A percentile compares a stretch with the other conserved stretches of the same genome.
Evolutionary conservation across 148 eudicot genomes (phyloP).

Genomic region (Rheum nobile): DNA sequence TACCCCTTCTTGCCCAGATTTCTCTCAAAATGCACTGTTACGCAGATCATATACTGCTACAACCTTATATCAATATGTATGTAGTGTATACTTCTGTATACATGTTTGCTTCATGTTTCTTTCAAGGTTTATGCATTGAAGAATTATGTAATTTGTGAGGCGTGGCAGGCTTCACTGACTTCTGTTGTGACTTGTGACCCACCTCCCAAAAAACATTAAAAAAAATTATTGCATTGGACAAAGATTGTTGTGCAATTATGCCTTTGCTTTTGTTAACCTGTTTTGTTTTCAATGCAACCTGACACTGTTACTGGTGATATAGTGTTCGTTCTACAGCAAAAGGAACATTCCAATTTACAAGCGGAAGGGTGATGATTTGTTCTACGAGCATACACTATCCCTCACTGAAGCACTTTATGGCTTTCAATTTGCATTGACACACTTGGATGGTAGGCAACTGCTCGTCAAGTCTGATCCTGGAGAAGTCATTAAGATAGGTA

Average conservation of each 20-base stretch:
- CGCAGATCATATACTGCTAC: too few relatives aligned
- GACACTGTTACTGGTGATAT: conserved; percentile 56
- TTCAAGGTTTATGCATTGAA: too few relatives aligned
- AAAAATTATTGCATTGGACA: background rate
- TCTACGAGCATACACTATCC: conserved; percentile 38
- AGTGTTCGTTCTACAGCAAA: conserved; percentile 54
- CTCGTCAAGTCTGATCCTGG: conserved; percentile 47
- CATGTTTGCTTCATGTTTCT: too few relatives aligned
- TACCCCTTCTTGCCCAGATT: too few relatives aligned
- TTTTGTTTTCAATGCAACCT: conserved; percentile 24
- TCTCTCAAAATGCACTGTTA: too few relatives aligned
- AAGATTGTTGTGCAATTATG: background rate
- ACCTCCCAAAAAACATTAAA: too few relatives aligned
- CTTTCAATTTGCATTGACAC: conserved; percentile 37
- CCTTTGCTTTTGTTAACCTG: background rate
- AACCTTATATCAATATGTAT: too few relatives aligned
- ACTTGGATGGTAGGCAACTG: conserved; percentile 41
- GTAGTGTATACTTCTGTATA: too few relatives aligned
- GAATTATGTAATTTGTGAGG: too few relatives aligned
- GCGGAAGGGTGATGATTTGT: conserved; percentile 52
- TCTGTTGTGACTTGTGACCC: too few relatives aligned
- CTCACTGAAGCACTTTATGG: conserved; percentile 53
- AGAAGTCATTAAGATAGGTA: conserved; percentile 51
- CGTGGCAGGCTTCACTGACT: too few relatives aligned
- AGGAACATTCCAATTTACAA: conserved; percentile 44